These are phyloP conservation scores for Chaetomium globosum DNA, from an alignment of 2,329 filamentous ascomycete genomes.

Conservation along the genomic window DNA sequence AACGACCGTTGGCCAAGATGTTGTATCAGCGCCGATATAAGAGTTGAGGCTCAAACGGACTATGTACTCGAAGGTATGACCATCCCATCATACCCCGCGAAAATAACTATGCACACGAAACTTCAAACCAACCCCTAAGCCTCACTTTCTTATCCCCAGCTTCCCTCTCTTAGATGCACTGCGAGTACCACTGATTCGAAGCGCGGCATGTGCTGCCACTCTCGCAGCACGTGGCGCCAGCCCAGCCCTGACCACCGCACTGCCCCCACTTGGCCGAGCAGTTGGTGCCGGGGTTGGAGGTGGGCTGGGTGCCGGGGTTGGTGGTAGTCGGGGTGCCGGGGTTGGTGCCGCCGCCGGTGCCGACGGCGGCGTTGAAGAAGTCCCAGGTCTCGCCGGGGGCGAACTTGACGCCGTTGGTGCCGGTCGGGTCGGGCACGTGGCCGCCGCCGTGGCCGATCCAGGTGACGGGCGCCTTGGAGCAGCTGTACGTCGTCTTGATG, in stretches of 20 bases:
- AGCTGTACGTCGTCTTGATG: slow-evolving; percentile 31
- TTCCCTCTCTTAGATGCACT: slow-evolving; percentile 4
- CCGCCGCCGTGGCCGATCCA: slow-evolving; percentile 35
- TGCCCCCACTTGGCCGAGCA: slow-evolving; percentile 23
- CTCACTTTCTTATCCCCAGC: neutral
- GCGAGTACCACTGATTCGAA: slow-evolving; percentile 17
- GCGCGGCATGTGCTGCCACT: slow-evolving; percentile 14
- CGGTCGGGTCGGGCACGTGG: slow-evolving; percentile 31
- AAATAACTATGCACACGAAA: slow-evolving; percentile 1
- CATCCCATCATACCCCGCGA: neutral
- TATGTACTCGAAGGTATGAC: neutral
- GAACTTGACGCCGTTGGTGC: slow-evolving; percentile 29
- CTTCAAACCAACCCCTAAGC: neutral
- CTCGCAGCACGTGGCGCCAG: slow-evolving; percentile 17
- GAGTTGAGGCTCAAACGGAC: neutral
- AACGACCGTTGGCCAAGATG: neutral
- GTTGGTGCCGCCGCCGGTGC: neutral
- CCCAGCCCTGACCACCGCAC: slow-evolving; percentile 25
- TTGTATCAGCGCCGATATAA: neutral
- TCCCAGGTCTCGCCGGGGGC: slow-evolving; percentile 34
- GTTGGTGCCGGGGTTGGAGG: slow-evolving; percentile 1
- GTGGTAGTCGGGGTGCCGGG: neutral
- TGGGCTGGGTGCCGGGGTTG: slow-evolving; percentile 8
- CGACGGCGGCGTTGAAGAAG: slow-evolving; percentile 28
- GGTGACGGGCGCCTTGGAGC: slow-evolving; percentile 29